Conservation (phyloP, 2,329 filamentous ascomycete genomes). For the Aureobasidium lini region DNA sequence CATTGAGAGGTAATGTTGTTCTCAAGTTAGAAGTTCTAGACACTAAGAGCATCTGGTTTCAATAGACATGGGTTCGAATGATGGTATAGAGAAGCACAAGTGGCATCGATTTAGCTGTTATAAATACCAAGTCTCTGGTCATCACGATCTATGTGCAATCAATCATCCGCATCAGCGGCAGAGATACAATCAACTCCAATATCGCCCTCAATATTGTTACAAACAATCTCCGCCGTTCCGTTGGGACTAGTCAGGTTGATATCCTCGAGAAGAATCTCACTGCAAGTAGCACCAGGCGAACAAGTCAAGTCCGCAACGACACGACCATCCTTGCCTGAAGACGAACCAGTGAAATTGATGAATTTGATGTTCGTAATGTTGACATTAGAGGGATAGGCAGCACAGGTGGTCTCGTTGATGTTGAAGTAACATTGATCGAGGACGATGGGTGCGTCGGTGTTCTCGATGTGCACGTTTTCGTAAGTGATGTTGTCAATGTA, state of each 20-base stretch:
- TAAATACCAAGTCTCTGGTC: too few species aligned
- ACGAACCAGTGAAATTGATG: conserved; percentile 51
- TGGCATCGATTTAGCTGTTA: too few species aligned
- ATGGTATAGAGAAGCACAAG: too few species aligned
- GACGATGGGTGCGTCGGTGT: conserved; percentile 51
- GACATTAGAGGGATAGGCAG: conserved; percentile 47
- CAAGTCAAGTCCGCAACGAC: conserved; percentile 50
- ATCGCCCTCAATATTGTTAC: conserved; percentile 9
- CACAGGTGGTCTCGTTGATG: conserved; percentile 44
- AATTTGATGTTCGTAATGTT: conserved; percentile 54
- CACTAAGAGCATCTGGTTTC: too few species aligned
- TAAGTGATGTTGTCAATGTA: conserved; percentile 57
- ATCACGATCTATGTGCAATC: too few species aligned
- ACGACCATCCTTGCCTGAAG: conserved; percentile 48
- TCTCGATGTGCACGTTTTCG: conserved; percentile 52
- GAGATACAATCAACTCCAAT: conserved; percentile 30
- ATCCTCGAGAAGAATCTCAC: conserved; percentile 47
- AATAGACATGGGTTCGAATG: too few species aligned
- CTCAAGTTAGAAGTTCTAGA: too few species aligned
- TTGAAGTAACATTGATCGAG: conserved; percentile 59
- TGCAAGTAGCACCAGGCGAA: conserved; percentile 50
- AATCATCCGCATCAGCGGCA: conserved; percentile 24
- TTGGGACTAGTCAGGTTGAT: conserved; percentile 49
- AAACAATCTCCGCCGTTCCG: conserved; percentile 20
- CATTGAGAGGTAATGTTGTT: too few species aligned